phyloP scores from a whole-genome alignment of 2,329 filamentous ascomycete genomes.

The Alternaria conjuncta region DNA sequence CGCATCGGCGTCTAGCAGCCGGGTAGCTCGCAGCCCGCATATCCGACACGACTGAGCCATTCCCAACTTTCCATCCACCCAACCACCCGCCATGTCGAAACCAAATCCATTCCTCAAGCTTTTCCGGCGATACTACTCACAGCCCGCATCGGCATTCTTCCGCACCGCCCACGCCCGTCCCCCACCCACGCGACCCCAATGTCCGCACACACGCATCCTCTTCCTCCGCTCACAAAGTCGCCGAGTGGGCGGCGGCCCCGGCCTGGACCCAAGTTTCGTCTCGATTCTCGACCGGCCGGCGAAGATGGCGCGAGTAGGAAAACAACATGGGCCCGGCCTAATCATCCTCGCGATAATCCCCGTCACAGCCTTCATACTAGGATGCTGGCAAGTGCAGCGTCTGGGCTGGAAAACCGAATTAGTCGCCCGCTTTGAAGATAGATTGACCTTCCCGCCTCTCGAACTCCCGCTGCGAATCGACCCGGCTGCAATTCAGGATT shows the following conservation, averaged over 20 bases:
- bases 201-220: constrained; percentile 38
- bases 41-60: constrained; percentile 19
- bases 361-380: constrained; percentile 85
- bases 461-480: constrained; percentile 86
- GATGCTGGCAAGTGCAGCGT: constrained; percentile 94
- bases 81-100: constrained; percentile 33
- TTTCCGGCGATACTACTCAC: constrained; percentile 38
- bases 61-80: constrained; percentile 8
- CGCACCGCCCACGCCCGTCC: constrained; percentile 16
- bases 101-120: constrained; percentile 43
- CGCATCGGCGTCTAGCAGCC: constrained; percentile 18
- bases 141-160: constrained; percentile 8
- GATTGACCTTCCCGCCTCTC: constrained; percentile 81
- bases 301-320: constrained; percentile 75
- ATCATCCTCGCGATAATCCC: constrained; percentile 87
- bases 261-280: constrained; percentile 75
- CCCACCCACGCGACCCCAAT: constrained; percentile 41
- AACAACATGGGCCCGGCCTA: constrained; percentile 79
- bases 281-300: constrained; percentile 89
- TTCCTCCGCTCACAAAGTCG: constrained; percentile 21
- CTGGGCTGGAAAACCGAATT: constrained; percentile 93
- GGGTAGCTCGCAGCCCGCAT: constrained; percentile 8
- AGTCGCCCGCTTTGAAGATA: constrained; percentile 90
- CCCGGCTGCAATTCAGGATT: constrained; percentile 79
- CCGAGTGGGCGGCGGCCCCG: constrained; percentile 53